phyloP scores from a whole-genome alignment of 352 stramenopile genomes.

The Phytophthora multivora region DNA sequence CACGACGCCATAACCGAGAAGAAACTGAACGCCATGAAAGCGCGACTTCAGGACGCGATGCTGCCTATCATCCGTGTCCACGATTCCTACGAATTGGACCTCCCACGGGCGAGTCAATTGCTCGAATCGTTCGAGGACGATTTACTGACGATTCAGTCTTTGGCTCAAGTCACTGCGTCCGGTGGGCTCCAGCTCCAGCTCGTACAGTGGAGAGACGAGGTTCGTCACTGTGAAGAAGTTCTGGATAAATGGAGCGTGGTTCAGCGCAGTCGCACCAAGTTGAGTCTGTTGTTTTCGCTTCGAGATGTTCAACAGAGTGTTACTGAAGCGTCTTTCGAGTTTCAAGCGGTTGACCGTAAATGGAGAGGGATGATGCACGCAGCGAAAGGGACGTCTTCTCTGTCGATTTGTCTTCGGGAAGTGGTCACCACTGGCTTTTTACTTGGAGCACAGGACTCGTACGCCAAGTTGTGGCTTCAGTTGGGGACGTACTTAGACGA shows the following conservation, averaged over 20 bases:
- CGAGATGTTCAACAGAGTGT: conserved; percentile 66
- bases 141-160: conserved; percentile 57
- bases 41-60: conserved; percentile 36
- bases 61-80: conserved; percentile 50
- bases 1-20: conserved; percentile 63
- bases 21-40: conserved; percentile 67
- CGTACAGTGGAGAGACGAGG: conserved; percentile 62
- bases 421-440: conserved; percentile 65
- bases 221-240: conserved; percentile 63
- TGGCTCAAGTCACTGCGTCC: conserved; percentile 53
- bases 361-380: conserved; percentile 74
- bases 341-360: conserved; percentile 67
- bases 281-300: conserved; percentile 53
- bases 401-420: conserved; percentile 62
- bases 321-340: conserved; percentile 56
- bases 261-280: conserved; percentile 55
- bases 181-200: conserved; percentile 41
- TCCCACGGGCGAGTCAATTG: conserved; percentile 28
- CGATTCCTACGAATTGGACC: conserved; percentile 56
- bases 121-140: conserved; percentile 60
- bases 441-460: conserved; percentile 38
- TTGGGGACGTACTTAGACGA: conserved; percentile 60
- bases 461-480: conserved; percentile 65
- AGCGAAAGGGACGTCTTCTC: conserved; percentile 48
- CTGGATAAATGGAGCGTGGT: conserved; percentile 59